Percentiles rank a stretch among this genome's conserved stretches.
These are phyloP conservation scores for Diaporthe sp. DNA, from an alignment of 2,329 filamentous ascomycete genomes.

Conservation along the genomic window DNA sequence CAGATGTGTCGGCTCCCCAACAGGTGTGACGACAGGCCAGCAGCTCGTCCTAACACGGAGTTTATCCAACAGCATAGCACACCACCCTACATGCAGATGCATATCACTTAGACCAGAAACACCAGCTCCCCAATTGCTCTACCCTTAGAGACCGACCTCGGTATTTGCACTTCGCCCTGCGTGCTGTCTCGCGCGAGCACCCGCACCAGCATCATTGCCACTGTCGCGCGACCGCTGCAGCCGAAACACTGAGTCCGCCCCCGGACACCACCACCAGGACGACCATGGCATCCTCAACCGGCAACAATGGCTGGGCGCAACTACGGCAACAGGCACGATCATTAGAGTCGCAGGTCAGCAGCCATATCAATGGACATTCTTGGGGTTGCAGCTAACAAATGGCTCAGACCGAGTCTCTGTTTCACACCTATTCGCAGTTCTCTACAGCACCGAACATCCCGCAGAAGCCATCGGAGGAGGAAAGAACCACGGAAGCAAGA, in stretches of 20 bases:
- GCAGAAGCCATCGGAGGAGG: conserved; percentile 86
- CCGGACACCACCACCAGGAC: conserved; percentile 30
- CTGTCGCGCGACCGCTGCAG: not conserved
- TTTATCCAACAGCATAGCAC: not conserved
- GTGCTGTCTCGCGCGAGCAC: not conserved
- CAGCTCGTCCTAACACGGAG: conserved; percentile 4
- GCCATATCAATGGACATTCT: not conserved
- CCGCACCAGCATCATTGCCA: not conserved
- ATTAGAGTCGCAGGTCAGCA: conserved; percentile 86
- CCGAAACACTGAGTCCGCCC: conserved; percentile 4
- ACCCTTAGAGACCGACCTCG: not conserved
- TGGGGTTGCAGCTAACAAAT: conserved; percentile 27
- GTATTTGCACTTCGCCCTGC: not conserved
- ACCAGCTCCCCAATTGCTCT: not conserved
- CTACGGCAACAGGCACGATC: conserved; percentile 91
- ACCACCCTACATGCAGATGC: conserved; percentile 17
- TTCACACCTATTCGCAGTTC: conserved; percentile 92
- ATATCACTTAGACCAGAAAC: not conserved
- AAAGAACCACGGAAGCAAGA: conserved; percentile 82
- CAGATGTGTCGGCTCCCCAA: not conserved
- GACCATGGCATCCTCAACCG: conserved; percentile 65
- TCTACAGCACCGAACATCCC: conserved; percentile 84
- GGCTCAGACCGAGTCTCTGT: conserved; percentile 82
- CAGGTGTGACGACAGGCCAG: conserved; percentile 24
- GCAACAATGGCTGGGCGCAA: conserved; percentile 86